A percentile compares a stretch with the other conserved stretches of the same genome.
phyloP scores from a whole-genome alignment of 768 basidiomycete genomes.

The Tricholoma furcatifolium region DNA sequence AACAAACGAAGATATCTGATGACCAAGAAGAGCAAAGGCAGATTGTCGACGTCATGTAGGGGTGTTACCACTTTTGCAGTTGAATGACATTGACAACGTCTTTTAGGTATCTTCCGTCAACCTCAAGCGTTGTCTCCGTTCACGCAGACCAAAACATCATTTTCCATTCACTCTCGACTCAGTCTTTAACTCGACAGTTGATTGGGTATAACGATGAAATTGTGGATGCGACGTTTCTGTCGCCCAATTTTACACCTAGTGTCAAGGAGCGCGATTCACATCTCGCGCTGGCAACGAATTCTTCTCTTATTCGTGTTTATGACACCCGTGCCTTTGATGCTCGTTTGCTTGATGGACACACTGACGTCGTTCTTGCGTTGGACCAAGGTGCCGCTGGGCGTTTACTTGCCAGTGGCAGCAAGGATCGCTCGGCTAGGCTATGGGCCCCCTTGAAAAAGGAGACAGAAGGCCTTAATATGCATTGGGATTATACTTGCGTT shows the following conservation, averaged over 20 bases:
- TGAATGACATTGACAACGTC: conserved; percentile 14
- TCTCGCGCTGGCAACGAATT: conserved; percentile 96
- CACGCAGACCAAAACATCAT: conserved; percentile 98
- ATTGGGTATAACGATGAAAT: conserved; percentile 99
- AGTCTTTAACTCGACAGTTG: conserved; percentile 70
- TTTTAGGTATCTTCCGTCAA: conserved; percentile 64
- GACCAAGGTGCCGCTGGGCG: conserved; percentile 64
- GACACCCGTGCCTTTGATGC: conserved; percentile 75
- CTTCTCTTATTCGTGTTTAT: conserved; percentile 91
- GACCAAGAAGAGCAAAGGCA: conserved; percentile 81
- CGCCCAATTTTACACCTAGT: conserved; percentile 26
- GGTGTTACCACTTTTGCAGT: conserved; percentile 15
- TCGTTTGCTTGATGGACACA: conserved; percentile 84
- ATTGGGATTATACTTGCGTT: conserved; percentile 71
- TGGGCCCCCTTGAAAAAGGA: conserved; percentile 55
- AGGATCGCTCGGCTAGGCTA: conserved; percentile 84
- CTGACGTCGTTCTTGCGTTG: conserved; percentile 87
- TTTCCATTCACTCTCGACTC: conserved; percentile 77
- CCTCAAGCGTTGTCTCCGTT: conserved; percentile 70
- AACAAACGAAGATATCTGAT: conserved; percentile 41
- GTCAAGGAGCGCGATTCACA: conserved; percentile 54
- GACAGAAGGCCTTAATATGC: conserved; percentile 9
- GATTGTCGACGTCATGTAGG: conserved; percentile 81
- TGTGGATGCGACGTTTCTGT: conserved; percentile 83
- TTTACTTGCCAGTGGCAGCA: conserved; percentile 89